These are phyloP conservation scores for Neospora caninum DNA, from an alignment of 169 alveolate species.

Conservation along the genomic window DNA sequence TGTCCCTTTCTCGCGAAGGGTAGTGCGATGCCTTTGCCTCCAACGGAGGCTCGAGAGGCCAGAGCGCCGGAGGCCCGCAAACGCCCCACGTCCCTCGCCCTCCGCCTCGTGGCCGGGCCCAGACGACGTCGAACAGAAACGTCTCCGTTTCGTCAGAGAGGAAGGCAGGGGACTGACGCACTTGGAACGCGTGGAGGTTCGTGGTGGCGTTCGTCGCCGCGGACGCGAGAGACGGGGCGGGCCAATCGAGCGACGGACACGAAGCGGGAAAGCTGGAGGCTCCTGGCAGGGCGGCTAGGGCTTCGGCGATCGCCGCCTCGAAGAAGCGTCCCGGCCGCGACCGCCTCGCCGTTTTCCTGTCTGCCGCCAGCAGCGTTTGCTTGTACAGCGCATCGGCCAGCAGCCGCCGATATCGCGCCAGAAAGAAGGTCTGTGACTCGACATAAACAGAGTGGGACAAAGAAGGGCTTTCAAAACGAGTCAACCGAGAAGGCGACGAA, in stretches of 20 bases:
- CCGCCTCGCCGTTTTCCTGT: not conserved
- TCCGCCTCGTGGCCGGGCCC: not conserved
- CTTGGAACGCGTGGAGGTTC: not conserved
- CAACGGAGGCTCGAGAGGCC: not conserved
- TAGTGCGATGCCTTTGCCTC: too few relatives aligned
- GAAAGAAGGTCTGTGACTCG: not conserved
- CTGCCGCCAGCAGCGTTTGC: not conserved
- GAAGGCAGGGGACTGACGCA: not conserved
- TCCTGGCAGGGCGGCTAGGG: not conserved
- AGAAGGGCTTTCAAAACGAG: too few relatives aligned
- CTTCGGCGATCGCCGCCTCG: not conserved
- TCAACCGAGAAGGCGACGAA: too few relatives aligned
- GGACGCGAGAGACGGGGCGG: not conserved
- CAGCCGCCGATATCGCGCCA: not conserved
- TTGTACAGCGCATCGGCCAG: not conserved
- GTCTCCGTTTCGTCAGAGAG: not conserved
- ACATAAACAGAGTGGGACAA: too few relatives aligned
- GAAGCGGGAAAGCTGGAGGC: not conserved
- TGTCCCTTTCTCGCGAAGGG: too few relatives aligned
- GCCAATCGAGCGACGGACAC: not conserved
- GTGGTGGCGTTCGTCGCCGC: not conserved
- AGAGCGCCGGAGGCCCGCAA: not conserved
- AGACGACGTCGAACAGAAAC: slow-evolving; percentile 5
- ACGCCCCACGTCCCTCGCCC: not conserved
- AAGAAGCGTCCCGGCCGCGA: not conserved